Percentiles rank a stretch among this genome's conserved stretches.
phyloP scores from a whole-genome alignment of 345 rosid species.

The Ceriops decandra region DNA sequence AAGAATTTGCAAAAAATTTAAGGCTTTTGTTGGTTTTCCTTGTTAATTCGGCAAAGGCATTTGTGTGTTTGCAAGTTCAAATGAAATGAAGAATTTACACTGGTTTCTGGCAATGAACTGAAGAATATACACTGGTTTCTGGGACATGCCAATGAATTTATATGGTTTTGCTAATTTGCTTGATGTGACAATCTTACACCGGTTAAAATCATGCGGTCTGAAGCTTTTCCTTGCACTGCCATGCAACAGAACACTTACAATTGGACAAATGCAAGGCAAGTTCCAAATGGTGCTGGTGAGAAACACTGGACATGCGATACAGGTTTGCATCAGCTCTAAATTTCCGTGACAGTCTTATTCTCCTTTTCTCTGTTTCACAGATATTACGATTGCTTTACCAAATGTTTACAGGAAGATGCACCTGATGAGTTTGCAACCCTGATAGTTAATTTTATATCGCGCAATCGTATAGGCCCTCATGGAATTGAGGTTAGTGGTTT shows the following conservation, averaged over 20 bases:
- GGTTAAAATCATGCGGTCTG: not conserved
- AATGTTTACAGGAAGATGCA: slow-evolving; percentile 66
- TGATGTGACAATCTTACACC: no score
- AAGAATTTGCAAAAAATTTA: no score
- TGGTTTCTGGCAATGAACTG: no score
- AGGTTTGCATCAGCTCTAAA: slow-evolving; percentile 40
- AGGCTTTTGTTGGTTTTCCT: no score
- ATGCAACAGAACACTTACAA: slow-evolving; percentile 70
- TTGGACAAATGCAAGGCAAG: slow-evolving; percentile 99
- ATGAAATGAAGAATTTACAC: no score
- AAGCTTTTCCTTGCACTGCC: slow-evolving; percentile 1
- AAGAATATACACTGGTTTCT: no score
- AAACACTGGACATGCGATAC: slow-evolving; percentile 97
- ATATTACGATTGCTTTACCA: not conserved
- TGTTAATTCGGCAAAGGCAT: no score
- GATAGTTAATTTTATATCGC: slow-evolving; percentile 64
- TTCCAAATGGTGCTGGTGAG: slow-evolving; percentile 94
- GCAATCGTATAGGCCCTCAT: slow-evolving; percentile 75
- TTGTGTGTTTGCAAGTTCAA: no score
- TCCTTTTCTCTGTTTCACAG: not conserved
- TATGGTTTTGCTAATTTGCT: no score
- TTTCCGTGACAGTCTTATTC: not conserved
- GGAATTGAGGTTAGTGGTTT: slow-evolving; percentile 68
- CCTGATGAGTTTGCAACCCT: slow-evolving; percentile 81
- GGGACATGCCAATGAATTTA: no score